Conservation (phyloP, 345 rosid genomes). For the Aquilaria malaccensis region DNA sequence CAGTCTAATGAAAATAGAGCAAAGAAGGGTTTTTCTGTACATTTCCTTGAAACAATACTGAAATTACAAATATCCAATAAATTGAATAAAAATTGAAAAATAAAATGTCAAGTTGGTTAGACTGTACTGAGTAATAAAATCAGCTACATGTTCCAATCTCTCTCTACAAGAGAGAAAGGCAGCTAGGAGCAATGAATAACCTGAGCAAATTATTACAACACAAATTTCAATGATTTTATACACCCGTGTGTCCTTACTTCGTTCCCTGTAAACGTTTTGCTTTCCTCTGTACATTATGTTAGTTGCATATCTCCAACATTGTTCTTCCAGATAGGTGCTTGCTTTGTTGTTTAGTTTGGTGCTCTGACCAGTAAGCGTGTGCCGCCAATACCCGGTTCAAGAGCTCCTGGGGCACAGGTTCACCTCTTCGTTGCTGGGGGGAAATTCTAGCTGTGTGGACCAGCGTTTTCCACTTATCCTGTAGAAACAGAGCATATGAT, state of each 20-base stretch:
- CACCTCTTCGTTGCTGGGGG: slow-evolving; percentile 88
- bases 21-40: too few species aligned
- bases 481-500: slow-evolving; percentile 10
- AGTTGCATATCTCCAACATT: slow-evolving; percentile 20
- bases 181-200: slow-evolving; percentile 31
- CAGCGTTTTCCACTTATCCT: slow-evolving; percentile 96
- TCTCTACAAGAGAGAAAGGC: neutral
- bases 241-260: slow-evolving; percentile 17
- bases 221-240: slow-evolving; percentile 33
- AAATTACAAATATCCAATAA: too few species aligned
- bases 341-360: slow-evolving; percentile 62
- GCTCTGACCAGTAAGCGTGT: slow-evolving; percentile 73
- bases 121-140: slow-evolving; percentile 23
- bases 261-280: slow-evolving; percentile 20
- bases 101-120: slow-evolving; percentile 13
- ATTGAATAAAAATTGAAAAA: neutral
- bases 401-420: slow-evolving; percentile 84
- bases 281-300: slow-evolving; percentile 21
- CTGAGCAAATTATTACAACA: slow-evolving; percentile 35
- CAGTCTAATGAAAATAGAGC: too few species aligned
- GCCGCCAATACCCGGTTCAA: slow-evolving; percentile 77
- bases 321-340: slow-evolving; percentile 20
- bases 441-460: slow-evolving; percentile 84
- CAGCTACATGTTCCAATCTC: slow-evolving; percentile 39
- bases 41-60: too few species aligned